Conservation (phyloP, 257 asterid genomes). For the Solanum ossicruentum region DNA sequence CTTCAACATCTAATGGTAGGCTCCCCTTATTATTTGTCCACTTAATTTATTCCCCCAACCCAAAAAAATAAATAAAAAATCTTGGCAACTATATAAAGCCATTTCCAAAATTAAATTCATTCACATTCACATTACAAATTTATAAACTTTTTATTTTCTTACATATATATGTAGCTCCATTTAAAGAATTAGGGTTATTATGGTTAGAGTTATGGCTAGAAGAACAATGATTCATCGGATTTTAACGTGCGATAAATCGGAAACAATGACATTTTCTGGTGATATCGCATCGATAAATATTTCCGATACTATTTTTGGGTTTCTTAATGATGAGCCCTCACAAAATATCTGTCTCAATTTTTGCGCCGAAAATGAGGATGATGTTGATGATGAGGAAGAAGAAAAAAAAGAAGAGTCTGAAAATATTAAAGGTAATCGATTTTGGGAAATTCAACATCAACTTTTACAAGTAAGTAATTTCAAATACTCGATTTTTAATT, state of each 20-base stretch:
- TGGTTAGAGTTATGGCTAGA: slow-evolving; percentile 23
- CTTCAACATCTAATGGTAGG: not conserved
- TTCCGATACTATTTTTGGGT: slow-evolving; percentile 68
- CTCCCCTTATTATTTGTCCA: slow-evolving; percentile 7
- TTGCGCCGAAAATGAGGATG: slow-evolving; percentile 5
- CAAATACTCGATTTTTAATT: not conserved
- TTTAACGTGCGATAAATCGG: slow-evolving; percentile 35
- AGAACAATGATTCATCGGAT: slow-evolving; percentile 45
- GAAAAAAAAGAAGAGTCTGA: slow-evolving; percentile 23
- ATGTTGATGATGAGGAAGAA: not conserved
- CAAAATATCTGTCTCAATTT: slow-evolving; percentile 10
- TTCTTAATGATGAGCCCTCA: slow-evolving; percentile 41
- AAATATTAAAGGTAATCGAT: slow-evolving; percentile 13
- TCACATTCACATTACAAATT: not conserved
- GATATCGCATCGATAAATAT: slow-evolving; percentile 36
- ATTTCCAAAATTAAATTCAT: not conserved
- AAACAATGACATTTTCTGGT: slow-evolving; percentile 29
- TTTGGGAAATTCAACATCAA: slow-evolving; percentile 67
- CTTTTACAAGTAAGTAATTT: slow-evolving; percentile 42
- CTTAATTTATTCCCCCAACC: not conserved
- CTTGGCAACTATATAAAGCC: slow-evolving; percentile 6
- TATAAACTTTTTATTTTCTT: too few species aligned
- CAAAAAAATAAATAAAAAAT: too few species aligned
- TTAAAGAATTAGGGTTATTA: not conserved
- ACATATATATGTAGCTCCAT: not conserved